phyloP scores from a whole-genome alignment of 192 early-diverging fungal genomes.

The Piromyces finnis region DNA sequence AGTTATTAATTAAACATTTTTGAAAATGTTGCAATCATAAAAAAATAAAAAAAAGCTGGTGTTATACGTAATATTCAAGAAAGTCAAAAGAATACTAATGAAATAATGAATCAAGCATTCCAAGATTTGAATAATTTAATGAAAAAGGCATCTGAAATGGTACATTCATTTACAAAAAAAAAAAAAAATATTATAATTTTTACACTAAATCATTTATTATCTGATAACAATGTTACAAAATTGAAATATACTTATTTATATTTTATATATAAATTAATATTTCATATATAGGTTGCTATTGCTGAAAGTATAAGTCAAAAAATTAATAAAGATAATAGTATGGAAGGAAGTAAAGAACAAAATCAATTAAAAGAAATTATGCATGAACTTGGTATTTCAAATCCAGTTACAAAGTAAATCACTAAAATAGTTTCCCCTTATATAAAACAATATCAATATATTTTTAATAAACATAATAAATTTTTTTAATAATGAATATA shows the following conservation, averaged over 20 bases:
- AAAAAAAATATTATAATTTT: too few species aligned
- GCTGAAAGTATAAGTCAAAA: slow-evolving; percentile 42
- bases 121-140: slow-evolving; percentile 74
- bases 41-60: background rate
- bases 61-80: background rate
- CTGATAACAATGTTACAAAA: too few species aligned
- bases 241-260: too few species aligned
- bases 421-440: background rate
- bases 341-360: slow-evolving; percentile 15
- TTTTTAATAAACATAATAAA: too few species aligned
- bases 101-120: slow-evolving; percentile 35
- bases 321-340: slow-evolving; percentile 20
- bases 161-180: slow-evolving; percentile 13
- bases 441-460: too few species aligned
- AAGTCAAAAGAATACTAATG: background rate
- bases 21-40: too few species aligned
- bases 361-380: slow-evolving; percentile 16
- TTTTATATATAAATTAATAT: too few species aligned
- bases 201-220: too few species aligned
- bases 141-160: slow-evolving; percentile 78
- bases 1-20: too few species aligned
- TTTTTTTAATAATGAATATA: too few species aligned
- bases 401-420: slow-evolving; percentile 68
- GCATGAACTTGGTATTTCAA: slow-evolving; percentile 74
- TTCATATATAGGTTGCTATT: slow-evolving; percentile 36